Percentiles rank a stretch among this genome's conserved stretches.
Evolutionary conservation across 306 rosid species (phyloP).

Genomic region (Potentilla sterilis): DNA sequence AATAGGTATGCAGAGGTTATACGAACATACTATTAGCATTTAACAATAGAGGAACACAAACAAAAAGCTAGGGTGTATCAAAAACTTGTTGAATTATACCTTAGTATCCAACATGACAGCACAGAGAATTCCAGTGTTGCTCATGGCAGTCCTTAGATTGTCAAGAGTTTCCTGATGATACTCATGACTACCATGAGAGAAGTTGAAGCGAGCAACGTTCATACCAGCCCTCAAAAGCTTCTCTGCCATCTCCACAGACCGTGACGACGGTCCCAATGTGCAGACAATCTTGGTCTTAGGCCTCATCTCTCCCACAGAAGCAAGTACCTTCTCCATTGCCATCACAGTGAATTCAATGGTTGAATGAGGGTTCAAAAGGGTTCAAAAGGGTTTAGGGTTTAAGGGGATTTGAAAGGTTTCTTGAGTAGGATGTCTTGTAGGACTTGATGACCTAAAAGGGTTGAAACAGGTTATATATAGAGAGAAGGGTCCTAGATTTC

Average conservation of each 20-base stretch:
- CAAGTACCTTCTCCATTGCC: slow-evolving; percentile 15
- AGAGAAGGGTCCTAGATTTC: not conserved
- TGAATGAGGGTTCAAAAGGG: not conserved
- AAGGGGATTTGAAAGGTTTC: not conserved
- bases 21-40: not conserved
- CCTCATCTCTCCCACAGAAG: slow-evolving; percentile 7
- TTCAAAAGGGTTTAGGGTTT: not conserved
- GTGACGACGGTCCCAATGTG: slow-evolving; percentile 31
- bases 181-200: slow-evolving; percentile 35
- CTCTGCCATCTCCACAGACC: slow-evolving; percentile 38
- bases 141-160: slow-evolving; percentile 27
- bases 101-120: slow-evolving; percentile 32
- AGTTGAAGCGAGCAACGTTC: slow-evolving; percentile 49
- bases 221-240: slow-evolving; percentile 35
- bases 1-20: not conserved
- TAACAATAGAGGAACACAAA: not conserved
- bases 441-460: not conserved
- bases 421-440: not conserved
- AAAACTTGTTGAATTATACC: not conserved
- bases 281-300: slow-evolving; percentile 42
- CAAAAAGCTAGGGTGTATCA: not conserved
- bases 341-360: not conserved
- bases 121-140: slow-evolving; percentile 36
- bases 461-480: not conserved
- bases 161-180: slow-evolving; percentile 46